A percentile compares a stretch with the other conserved stretches of the same genome.
phyloP scores from a whole-genome alignment of 805 yeast species.

The Saturnispora gosingensis region DNA sequence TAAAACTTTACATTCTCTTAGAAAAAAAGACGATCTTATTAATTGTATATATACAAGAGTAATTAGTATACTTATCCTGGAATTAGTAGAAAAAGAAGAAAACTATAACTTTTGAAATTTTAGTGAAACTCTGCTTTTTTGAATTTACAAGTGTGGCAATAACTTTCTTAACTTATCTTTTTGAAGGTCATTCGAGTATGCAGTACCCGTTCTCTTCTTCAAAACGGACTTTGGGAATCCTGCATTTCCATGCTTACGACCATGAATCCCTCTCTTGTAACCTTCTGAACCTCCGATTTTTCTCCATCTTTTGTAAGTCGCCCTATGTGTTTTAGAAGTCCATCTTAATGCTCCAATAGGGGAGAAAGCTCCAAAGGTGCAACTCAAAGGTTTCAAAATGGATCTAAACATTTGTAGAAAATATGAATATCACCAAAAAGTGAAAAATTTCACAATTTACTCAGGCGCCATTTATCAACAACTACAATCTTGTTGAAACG shows the following conservation, averaged over 20 bases:
- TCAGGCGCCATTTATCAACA: background rate
- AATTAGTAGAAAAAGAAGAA: background rate
- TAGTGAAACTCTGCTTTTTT: background rate
- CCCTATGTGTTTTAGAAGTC: slow-evolving; percentile 68
- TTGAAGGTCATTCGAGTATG: slow-evolving; percentile 44
- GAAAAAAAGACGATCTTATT: background rate
- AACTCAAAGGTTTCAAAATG: slow-evolving; percentile 6
- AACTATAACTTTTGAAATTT: too few relatives aligned
- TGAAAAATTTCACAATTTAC: background rate
- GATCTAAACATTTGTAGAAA: slow-evolving; percentile 13
- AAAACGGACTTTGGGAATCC: slow-evolving; percentile 67
- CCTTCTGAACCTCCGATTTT: slow-evolving; percentile 50
- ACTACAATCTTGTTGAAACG: background rate
- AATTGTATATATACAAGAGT: background rate
- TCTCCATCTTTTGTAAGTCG: slow-evolving; percentile 81
- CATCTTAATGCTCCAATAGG: slow-evolving; percentile 17
- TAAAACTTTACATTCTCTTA: background rate
- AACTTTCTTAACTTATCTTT: slow-evolving; percentile 49
- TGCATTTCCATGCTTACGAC: slow-evolving; percentile 88
- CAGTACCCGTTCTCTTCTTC: slow-evolving; percentile 51
- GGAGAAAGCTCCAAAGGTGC: slow-evolving; percentile 14
- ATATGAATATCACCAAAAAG: background rate
- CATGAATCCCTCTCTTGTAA: slow-evolving; percentile 63
- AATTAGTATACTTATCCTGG: background rate
- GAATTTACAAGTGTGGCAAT: slow-evolving; percentile 34